phyloP scores from a whole-genome alignment of 2,329 filamentous ascomycete genomes.

The Bipolaris zeicola region DNA sequence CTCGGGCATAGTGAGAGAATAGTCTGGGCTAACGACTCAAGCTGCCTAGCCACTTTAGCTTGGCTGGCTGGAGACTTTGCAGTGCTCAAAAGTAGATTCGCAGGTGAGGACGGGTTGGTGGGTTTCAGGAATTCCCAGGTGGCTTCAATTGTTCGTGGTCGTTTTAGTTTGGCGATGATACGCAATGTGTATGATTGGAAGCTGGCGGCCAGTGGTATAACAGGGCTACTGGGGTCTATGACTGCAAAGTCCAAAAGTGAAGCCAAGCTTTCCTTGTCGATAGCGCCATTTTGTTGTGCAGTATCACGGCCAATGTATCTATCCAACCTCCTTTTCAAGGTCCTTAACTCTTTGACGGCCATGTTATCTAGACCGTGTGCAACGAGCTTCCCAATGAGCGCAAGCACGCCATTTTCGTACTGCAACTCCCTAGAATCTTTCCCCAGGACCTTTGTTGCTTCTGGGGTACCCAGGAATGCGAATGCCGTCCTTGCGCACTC shows the following conservation, averaged over 20 bases:
- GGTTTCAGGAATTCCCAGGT: slow-evolving; percentile 62
- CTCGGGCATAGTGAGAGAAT: slow-evolving; percentile 71
- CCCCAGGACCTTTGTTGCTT: slow-evolving; percentile 57
- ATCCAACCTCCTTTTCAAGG: slow-evolving; percentile 69
- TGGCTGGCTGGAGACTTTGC: slow-evolving; percentile 54
- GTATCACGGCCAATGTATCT: slow-evolving; percentile 24
- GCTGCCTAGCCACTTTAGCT: slow-evolving; percentile 66
- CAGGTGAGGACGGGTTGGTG: slow-evolving; percentile 61
- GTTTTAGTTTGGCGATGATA: slow-evolving; percentile 65
- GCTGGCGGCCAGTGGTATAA: slow-evolving; percentile 63
- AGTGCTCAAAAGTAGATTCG: slow-evolving; percentile 60
- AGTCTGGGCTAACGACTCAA: slow-evolving; percentile 69
- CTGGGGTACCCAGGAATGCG: slow-evolving; percentile 64
- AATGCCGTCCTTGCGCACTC: slow-evolving; percentile 75
- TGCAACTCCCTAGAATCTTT: slow-evolving; percentile 67
- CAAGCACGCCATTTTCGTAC: slow-evolving; percentile 74
- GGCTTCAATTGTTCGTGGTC: slow-evolving; percentile 64
- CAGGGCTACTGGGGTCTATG: slow-evolving; percentile 38
- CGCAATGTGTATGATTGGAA: slow-evolving; percentile 70
- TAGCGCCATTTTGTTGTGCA: slow-evolving; percentile 18
- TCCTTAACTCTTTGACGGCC: slow-evolving; percentile 70
- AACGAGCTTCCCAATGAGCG: slow-evolving; percentile 69
- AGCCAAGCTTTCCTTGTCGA: slow-evolving; percentile 57
- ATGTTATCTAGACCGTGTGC: slow-evolving; percentile 68
- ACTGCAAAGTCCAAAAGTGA: slow-evolving; percentile 68